Evolutionary conservation across 306 rosid species (phyloP), one percentile per base, ranked within the genome.

Genomic region (Dalbergia cochinchinensis): DNA sequence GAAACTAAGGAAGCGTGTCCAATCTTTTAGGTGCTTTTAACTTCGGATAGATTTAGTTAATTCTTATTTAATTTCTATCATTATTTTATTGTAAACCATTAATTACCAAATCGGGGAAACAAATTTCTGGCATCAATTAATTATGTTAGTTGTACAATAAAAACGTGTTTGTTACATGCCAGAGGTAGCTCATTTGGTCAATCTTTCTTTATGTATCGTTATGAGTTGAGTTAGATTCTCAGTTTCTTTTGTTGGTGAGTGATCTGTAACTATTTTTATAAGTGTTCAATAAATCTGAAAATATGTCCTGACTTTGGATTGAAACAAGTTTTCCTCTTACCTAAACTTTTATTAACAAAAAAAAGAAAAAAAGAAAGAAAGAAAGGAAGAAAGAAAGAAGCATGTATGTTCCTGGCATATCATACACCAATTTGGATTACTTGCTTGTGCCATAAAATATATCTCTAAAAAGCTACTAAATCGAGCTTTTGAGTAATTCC

Each of bases 81-180:
- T 74, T 34, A 48, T 67, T 67, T 57, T 7, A 67, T 37, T 20
- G 41, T 4, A 47, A 74, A 54, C 65, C 64, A 48, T 22, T 61
- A n/a, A 48, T 22, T 61, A n/a, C 20, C 72, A 51, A 69, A 51
- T 44, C 80, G 47, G 48, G 4, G 72, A 10, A 69, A 61, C 35
- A 44, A 20, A 72, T 11, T 35, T 74, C 44, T 75, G 48, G 8
- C 65, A 59, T 37, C 64, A 45, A 14, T 45, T 48, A 60, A 18
- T 26, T 26, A 26, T 26, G 31, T 26, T 26, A 26, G 31, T 26
- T 26, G 31, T 26, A 26, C 31, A 26, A 57, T 19, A 3, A 6
- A 62, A 64, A 0, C 16, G 15, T 16, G 48, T 31, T 26, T 26
- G 31, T 26, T 26, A 26, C 3, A 26, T 26, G 3, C 31, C 31